phyloP scores from a whole-genome alignment of 23 red algal species.

The Cyanidioschyzon merolae region DNA sequence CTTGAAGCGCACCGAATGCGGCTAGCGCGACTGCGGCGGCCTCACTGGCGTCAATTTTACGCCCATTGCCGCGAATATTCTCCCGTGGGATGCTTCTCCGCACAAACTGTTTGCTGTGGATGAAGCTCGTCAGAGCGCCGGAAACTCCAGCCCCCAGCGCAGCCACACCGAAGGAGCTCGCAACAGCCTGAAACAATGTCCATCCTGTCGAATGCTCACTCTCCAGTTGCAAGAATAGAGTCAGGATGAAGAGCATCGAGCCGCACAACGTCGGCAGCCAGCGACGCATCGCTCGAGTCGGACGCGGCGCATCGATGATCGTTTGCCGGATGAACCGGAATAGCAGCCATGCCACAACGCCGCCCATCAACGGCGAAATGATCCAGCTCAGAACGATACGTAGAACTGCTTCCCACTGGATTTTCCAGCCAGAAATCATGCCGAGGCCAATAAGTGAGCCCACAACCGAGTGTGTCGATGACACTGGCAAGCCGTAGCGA shows the following conservation, averaged over 20 bases:
- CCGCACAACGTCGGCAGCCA: conserved; percentile 60
- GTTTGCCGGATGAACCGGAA: conserved; percentile 42
- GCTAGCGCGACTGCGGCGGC: conserved; percentile 1
- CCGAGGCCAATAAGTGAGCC: conserved; percentile 70
- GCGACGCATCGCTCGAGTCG: conserved; percentile 44
- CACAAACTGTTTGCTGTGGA: conserved; percentile 21
- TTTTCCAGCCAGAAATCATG: conserved; percentile 64
- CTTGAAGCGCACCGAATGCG: background rate
- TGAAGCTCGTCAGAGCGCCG: conserved; percentile 43
- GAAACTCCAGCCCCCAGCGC: conserved; percentile 41
- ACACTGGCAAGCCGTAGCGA: conserved; percentile 81
- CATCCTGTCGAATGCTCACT: conserved; percentile 21
- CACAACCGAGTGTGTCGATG: conserved; percentile 86
- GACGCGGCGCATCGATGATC: conserved; percentile 60
- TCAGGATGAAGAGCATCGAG: conserved; percentile 51
- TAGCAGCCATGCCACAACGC: conserved; percentile 38
- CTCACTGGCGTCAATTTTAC: background rate
- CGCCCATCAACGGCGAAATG: conserved; percentile 71
- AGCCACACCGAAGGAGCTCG: conserved; percentile 45
- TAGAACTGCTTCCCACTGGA: conserved; percentile 46
- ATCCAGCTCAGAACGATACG: conserved; percentile 74
- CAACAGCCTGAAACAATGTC: conserved; percentile 33
- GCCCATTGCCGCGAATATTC: background rate
- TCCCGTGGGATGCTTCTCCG: background rate
- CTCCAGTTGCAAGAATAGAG: conserved; percentile 40